A percentile compares a stretch with the other conserved stretches of the same genome.
Conservation (phyloP, 768 basidiomycete species). For the Phaeolepiota aurea region DNA sequence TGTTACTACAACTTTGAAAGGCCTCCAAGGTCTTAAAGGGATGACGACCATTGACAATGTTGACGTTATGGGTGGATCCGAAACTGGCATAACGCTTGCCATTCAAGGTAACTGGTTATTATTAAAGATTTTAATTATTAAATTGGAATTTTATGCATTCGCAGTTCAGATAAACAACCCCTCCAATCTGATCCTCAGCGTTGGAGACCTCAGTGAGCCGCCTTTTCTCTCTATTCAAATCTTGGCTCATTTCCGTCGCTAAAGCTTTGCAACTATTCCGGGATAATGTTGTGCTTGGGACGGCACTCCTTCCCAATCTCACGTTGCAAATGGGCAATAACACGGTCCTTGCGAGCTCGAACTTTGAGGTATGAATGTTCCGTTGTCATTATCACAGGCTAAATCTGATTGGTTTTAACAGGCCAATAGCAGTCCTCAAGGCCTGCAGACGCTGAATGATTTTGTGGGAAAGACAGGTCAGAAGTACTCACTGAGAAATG, state of each 20-base stretch:
- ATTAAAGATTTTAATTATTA: too few species aligned
- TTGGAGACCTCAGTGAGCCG: constrained; percentile 57
- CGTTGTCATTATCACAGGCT: not conserved
- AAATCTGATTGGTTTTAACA: constrained; percentile 13
- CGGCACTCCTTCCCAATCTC: constrained; percentile 51
- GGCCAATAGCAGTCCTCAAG: constrained; percentile 55
- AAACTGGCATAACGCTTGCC: constrained; percentile 45
- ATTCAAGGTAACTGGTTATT: constrained; percentile 38
- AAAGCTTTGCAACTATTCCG: constrained; percentile 52
- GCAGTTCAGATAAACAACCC: constrained; percentile 60
- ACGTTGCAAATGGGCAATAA: constrained; percentile 55
- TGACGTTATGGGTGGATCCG: constrained; percentile 59
- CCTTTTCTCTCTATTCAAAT: not conserved
- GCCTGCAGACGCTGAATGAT: constrained; percentile 54
- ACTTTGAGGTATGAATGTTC: constrained; percentile 37
- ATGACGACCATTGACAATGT: constrained; percentile 47
- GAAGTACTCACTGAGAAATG: not conserved
- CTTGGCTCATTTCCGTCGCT: too few species aligned
- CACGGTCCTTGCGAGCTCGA: constrained; percentile 36
- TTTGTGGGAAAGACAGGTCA: constrained; percentile 57
- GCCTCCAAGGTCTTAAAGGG: constrained; percentile 53
- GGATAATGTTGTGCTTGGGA: constrained; percentile 47
- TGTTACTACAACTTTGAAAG: constrained; percentile 51
- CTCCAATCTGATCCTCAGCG: constrained; percentile 51
- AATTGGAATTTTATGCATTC: not conserved